Evolutionary conservation across 257 asterid genomes (phyloP), one percentile per base, ranked within the genome.

Genomic region (Marsdenia floribunda): DNA sequence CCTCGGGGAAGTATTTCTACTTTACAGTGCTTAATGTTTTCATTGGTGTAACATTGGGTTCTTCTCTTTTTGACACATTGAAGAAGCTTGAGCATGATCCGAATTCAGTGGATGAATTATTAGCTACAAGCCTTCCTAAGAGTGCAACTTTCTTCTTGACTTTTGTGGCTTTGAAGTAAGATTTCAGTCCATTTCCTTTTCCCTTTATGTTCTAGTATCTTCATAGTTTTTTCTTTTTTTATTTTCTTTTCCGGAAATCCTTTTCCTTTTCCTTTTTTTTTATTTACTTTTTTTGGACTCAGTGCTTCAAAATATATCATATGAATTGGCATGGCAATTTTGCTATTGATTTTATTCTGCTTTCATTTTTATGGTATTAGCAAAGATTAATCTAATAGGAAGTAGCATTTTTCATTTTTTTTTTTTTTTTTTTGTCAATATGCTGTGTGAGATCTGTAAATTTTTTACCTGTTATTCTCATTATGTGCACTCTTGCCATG

Each of bases 121-220:
- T 94, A n/a, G 99, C 91, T n/a, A 57, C 58, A 11, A 90, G 96
- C 81, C 97, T 94, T 74, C 99, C 99, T 0, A 87, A 86, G 80
- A 90, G 91, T 86, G 99, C 99, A 49, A 94, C 99, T 72, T 94
- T 94, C 89, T 94, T 94, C 89, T 61, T 90, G 85, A 94, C 99
- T 47, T 94, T 81, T 73, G 99, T 94, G 68, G 99, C 98, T 72
- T 80, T 94, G 85, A 84, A 85, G 99, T 94, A 94, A 89, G 96
- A 74, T 72, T 35, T 54, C 60, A 49, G 38, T 72, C 44, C 49
- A 44, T 33, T 40, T 50, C 19, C 29, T 35, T 63, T 22, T 59
- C 19, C n/a, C 8, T 9, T 47, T 10, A 49, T 52, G 47, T 54
- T 42, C 24, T 50, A 64, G 18, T 61, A 42, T 40, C 70, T 53